phyloP scores from a whole-genome alignment of 202 grass and related monocot genomes.

The Schoenoplectus tabernaemontani region DNA sequence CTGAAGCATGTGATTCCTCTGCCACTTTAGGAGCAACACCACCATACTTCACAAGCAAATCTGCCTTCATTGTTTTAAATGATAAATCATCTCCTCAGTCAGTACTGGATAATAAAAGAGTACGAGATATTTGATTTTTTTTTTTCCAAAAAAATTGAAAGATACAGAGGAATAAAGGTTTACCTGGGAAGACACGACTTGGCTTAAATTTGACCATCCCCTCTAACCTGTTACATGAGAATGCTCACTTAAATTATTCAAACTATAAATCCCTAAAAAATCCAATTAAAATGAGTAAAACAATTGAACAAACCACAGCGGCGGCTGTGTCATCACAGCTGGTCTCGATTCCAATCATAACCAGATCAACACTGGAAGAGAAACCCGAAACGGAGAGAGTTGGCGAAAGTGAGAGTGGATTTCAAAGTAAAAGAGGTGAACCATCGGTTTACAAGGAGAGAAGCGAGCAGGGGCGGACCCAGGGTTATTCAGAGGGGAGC shows the following conservation, averaged over 20 bases:
- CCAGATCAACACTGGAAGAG: conserved; percentile 25
- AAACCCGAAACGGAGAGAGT: background rate
- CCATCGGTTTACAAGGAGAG: background rate
- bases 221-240: conserved; percentile 52
- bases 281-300: background rate
- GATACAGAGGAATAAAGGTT: background rate
- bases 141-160: background rate
- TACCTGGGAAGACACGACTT: conserved; percentile 86
- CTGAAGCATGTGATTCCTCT: conserved; percentile 77
- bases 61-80: conserved; percentile 42
- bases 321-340: conserved; percentile 94
- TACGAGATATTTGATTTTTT: background rate
- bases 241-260: background rate
- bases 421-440: background rate
- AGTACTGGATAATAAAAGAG: background rate
- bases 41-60: conserved; percentile 75
- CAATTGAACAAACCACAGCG: conserved; percentile 40
- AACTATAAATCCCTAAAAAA: background rate
- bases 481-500: no score
- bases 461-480: background rate
- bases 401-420: conserved; percentile 7
- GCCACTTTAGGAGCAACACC: conserved; percentile 92
- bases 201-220: conserved; percentile 80
- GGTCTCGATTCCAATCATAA: conserved; percentile 92
- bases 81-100: background rate